Evolutionary conservation across 78 protist species (phyloP), one percentile per base, ranked within the genome.

Genomic region (Speleostelium caveatum): DNA sequence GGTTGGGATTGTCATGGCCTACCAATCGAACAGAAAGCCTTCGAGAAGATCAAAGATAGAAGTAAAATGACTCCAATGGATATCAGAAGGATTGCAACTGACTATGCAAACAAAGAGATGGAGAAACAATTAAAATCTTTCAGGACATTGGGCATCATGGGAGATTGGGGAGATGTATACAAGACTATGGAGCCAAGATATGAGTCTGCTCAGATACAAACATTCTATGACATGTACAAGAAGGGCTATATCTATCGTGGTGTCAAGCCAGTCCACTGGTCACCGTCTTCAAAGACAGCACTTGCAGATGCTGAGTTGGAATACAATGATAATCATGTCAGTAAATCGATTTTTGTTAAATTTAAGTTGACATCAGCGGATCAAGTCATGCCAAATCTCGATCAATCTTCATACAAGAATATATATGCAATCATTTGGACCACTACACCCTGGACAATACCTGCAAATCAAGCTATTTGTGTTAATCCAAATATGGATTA

Each of bases 371-470:
- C 16, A 21, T 33, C 36, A 26, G 5, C 85, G 19, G 36, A 4
- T 12, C 38, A 39, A 56, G 5, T 59, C 17, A n/a, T 1, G 21
- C 21, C 1, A 0, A 24, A 85, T 36, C 39, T 36, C n/a, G 21
- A 21, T 22, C 63, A 56, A 33, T 26, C 26, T 0, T 6, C 26
- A 26, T 1, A 55, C 12, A n/a, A 17, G 3, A 32, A 42, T 36
- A 36, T 24, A 2, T 26, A 67, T 66, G 96, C 94, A 14, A 60
- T 96, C 30, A 65, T 93, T 63, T 98, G 99, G 99, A 98, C 99
- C 12, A 98, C 99, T 4, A 98, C 99, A 21, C 99, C 99, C 10
- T 98, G 99, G 99, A 98, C 99, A 3, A 53, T 98, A 16, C 98
- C 97, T 1, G 97, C 98, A 24, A 98, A 98, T 80, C 89, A n/a